Evolutionary conservation across 1,139 yeast species (phyloP).

Genomic region (Debaryomyces sp.): DNA sequence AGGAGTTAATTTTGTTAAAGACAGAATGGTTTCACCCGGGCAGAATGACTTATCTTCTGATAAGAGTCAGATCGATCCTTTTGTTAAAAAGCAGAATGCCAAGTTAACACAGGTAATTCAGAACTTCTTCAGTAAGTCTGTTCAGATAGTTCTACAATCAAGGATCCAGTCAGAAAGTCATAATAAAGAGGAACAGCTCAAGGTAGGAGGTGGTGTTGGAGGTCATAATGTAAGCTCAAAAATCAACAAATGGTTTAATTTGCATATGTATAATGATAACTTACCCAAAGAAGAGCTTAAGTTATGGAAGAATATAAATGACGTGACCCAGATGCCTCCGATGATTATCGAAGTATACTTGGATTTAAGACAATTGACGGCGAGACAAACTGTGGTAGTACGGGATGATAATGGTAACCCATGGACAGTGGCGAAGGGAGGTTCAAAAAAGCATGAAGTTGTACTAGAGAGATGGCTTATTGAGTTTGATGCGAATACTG

Average conservation of each 20-base stretch:
- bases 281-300: constrained; percentile 56
- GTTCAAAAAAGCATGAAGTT: constrained; percentile 66
- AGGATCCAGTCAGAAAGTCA: constrained; percentile 18
- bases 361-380: constrained; percentile 64
- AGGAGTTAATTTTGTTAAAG: background rate
- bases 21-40: constrained; percentile 12
- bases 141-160: constrained; percentile 48
- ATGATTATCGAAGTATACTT: constrained; percentile 82
- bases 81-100: constrained; percentile 28
- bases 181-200: constrained; percentile 7
- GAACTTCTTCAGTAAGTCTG: constrained; percentile 73
- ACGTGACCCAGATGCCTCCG: constrained; percentile 60
- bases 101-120: constrained; percentile 52
- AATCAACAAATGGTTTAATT: constrained; percentile 68
- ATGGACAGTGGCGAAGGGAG: constrained; percentile 46
- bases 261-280: constrained; percentile 54
- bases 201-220: constrained; percentile 11
- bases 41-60: constrained; percentile 11
- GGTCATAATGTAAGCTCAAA: constrained; percentile 19
- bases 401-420: constrained; percentile 50
- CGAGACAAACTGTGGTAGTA: constrained; percentile 63
- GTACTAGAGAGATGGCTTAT: constrained; percentile 92
- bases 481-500: constrained; percentile 59
- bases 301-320: constrained; percentile 56
- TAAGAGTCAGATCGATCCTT: constrained; percentile 22